Conservation (phyloP, 2,329 filamentous ascomycete species). For the Ophiostoma triangulosporum region DNA sequence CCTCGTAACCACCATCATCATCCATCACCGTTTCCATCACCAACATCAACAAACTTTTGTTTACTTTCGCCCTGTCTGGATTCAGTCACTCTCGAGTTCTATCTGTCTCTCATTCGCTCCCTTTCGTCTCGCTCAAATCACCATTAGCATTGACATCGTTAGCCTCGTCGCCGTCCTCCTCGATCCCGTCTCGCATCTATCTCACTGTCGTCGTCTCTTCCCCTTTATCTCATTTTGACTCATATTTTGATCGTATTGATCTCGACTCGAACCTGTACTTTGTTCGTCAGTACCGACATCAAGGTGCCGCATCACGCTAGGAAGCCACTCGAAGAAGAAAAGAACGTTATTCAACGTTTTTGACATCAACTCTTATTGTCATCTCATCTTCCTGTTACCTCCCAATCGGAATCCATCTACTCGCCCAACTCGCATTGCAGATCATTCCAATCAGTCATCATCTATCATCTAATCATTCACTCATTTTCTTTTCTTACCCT, state of each 20-base stretch:
- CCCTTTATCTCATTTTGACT: neutral
- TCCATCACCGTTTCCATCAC: neutral
- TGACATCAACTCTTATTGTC: neutral
- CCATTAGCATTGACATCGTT: neutral
- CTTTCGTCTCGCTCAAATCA: neutral
- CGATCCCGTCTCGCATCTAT: neutral
- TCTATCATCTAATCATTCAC: neutral
- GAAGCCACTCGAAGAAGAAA: neutral
- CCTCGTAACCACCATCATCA: conserved; percentile 1
- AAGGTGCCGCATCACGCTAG: neutral
- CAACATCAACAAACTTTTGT: neutral
- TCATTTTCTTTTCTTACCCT: neutral
- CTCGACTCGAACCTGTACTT: neutral
- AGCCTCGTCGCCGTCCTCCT: neutral
- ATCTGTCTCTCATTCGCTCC: neutral
- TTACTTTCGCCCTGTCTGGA: neutral
- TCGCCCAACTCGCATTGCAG: neutral
- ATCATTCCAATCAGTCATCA: neutral
- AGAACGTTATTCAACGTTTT: neutral
- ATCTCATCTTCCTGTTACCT: neutral
- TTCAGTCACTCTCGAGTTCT: neutral
- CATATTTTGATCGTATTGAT: neutral
- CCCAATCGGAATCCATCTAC: neutral
- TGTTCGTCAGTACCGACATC: neutral
- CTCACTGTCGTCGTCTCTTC: neutral